These are phyloP conservation scores for Penicillium daleae DNA, from an alignment of 495 filamentous ascomycete species.

Conservation along the genomic window DNA sequence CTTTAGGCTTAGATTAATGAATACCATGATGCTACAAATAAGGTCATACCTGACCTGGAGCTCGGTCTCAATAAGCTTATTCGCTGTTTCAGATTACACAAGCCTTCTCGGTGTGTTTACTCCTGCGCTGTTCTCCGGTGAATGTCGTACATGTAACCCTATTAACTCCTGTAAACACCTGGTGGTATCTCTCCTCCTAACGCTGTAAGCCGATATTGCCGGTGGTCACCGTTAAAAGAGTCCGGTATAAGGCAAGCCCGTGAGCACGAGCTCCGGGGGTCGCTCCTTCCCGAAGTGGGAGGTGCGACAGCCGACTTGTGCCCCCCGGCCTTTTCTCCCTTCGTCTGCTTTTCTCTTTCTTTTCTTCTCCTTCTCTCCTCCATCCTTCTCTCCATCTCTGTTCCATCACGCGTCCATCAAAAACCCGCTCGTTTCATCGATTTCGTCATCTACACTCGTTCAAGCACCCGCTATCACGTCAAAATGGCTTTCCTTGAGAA, in stretches of 20 bases:
- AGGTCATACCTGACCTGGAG: background rate
- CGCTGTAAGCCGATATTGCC: background rate
- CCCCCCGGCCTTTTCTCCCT: conserved; percentile 12
- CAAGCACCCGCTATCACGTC: background rate
- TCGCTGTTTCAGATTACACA: background rate
- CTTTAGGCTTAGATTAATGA: background rate
- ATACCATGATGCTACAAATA: background rate
- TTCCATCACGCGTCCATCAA: background rate
- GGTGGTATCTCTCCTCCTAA: background rate
- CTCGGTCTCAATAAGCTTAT: background rate
- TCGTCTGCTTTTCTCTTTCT: conserved; percentile 3
- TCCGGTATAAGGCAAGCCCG: background rate
- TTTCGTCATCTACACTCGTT: background rate
- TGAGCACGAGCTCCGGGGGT: background rate
- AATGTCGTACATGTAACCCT: background rate
- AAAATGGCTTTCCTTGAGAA: background rate
- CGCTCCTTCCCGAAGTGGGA: background rate
- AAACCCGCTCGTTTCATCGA: conserved; percentile 2
- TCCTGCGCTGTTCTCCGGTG: background rate
- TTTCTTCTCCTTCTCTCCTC: conserved; percentile 6
- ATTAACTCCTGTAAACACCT: background rate
- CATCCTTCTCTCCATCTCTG: conserved; percentile 1
- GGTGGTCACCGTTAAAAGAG: background rate
- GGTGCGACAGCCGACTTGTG: background rate
- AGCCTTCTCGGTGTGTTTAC: background rate